These are phyloP conservation scores for Artemisia argyi DNA, from an alignment of 129 eudicot genomes.

Conservation along the genomic window DNA sequence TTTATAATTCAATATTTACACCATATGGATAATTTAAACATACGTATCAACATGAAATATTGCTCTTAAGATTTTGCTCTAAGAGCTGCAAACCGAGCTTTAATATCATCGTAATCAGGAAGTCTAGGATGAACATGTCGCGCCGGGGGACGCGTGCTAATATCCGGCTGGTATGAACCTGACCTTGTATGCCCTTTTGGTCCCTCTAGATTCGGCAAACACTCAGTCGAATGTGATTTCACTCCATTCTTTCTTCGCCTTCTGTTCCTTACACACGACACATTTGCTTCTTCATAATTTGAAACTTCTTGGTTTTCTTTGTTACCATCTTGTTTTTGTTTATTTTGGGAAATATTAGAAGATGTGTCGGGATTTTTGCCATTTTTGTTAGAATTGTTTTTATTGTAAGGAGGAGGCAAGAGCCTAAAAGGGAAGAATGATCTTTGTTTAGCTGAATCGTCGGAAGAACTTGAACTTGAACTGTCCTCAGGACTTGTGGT, in stretches of 20 bases:
- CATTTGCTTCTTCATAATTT: background rate
- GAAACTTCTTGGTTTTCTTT: constrained; percentile 34
- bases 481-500: constrained; percentile 20
- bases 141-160: background rate
- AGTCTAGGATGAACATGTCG: constrained; percentile 68
- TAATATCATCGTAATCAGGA: constrained; percentile 62
- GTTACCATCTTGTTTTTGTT: constrained; percentile 21
- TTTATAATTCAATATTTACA: background rate
- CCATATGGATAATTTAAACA: background rate
- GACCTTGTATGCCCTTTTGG: constrained; percentile 32
- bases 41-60: background rate
- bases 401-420: constrained; percentile 55
- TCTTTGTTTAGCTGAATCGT: constrained; percentile 34
- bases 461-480: constrained; percentile 27
- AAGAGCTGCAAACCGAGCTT: constrained; percentile 43
- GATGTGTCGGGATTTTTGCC: background rate
- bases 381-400: constrained; percentile 12
- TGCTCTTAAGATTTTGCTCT: constrained; percentile 33
- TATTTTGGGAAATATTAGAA: background rate
- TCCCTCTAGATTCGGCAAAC: constrained; percentile 21
- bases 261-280: background rate
- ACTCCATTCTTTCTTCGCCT: constrained; percentile 24
- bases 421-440: constrained; percentile 24
- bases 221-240: constrained; percentile 37
- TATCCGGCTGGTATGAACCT: constrained; percentile 34